Conservation (phyloP, 345 rosid genomes). For the Streptanthus diversifolius region DNA sequence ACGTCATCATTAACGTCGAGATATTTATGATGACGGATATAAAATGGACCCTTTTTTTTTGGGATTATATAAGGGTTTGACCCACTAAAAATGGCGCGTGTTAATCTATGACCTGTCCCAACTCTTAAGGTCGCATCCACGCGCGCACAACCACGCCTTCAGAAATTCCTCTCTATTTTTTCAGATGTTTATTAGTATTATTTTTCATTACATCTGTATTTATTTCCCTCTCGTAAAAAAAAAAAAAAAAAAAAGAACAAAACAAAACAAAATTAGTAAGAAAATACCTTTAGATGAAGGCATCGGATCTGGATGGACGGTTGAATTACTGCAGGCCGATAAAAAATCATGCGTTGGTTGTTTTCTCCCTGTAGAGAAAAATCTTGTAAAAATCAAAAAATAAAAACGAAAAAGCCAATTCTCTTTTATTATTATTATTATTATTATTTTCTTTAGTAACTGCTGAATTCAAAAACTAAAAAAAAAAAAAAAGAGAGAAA, state of each 20-base stretch:
- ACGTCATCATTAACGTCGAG: constrained; percentile 14
- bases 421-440: background rate
- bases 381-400: constrained; percentile 22
- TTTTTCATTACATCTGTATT: background rate
- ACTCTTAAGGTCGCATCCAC: constrained; percentile 35
- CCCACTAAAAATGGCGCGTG: constrained; percentile 11
- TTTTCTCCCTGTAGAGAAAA: constrained; percentile 52
- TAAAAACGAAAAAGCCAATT: background rate
- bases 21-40: background rate
- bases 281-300: constrained; percentile 65
- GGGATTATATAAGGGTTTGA: background rate
- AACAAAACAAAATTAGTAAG: background rate
- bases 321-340: constrained; percentile 60
- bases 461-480: background rate
- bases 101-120: constrained; percentile 9
- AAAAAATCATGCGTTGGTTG: constrained; percentile 75
- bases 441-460: background rate
- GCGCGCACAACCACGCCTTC: constrained; percentile 37
- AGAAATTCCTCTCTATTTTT: background rate
- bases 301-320: constrained; percentile 61
- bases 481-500: too few relatives aligned
- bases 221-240: background rate
- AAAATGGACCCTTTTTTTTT: background rate
- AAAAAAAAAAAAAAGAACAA: background rate
- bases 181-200: background rate